Evolutionary conservation across 345 rosid species (phyloP).

Genomic region (Citrus reticulata): DNA sequence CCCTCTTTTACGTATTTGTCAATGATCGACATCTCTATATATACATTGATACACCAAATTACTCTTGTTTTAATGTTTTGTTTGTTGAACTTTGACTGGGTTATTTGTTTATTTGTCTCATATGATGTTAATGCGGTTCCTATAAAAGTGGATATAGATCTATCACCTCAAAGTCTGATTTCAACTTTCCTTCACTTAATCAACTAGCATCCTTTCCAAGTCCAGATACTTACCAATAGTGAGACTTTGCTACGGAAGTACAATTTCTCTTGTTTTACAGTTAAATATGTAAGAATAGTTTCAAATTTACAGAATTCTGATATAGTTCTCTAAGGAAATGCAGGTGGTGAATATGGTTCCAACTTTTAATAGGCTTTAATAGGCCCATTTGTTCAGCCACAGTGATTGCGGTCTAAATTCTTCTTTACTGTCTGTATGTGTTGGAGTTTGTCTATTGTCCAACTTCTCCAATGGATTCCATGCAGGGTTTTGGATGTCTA

Average conservation of each 20-base stretch:
- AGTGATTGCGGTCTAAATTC: too few species aligned
- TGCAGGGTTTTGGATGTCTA: conserved; percentile 18
- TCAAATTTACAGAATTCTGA: background rate
- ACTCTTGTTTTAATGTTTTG: background rate
- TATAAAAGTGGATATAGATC: background rate
- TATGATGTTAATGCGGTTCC: background rate
- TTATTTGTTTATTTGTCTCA: background rate
- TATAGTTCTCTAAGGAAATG: too few species aligned
- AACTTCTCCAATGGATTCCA: too few species aligned
- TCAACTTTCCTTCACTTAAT: too few species aligned
- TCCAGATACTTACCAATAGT: too few species aligned
- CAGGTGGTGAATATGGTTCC: background rate
- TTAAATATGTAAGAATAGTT: background rate
- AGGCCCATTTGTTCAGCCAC: background rate
- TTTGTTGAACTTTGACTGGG: background rate
- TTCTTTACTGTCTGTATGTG: background rate
- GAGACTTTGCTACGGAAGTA: background rate
- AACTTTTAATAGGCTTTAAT: background rate
- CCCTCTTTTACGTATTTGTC: background rate
- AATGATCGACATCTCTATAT: background rate
- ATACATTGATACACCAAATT: background rate
- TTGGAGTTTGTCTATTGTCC: too few species aligned
- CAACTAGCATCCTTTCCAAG: too few species aligned
- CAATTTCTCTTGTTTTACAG: background rate
- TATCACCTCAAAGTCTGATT: too few species aligned